These are phyloP conservation scores for Acorus calamus DNA, from an alignment of 106 monocot genomes.

Conservation along the genomic window DNA sequence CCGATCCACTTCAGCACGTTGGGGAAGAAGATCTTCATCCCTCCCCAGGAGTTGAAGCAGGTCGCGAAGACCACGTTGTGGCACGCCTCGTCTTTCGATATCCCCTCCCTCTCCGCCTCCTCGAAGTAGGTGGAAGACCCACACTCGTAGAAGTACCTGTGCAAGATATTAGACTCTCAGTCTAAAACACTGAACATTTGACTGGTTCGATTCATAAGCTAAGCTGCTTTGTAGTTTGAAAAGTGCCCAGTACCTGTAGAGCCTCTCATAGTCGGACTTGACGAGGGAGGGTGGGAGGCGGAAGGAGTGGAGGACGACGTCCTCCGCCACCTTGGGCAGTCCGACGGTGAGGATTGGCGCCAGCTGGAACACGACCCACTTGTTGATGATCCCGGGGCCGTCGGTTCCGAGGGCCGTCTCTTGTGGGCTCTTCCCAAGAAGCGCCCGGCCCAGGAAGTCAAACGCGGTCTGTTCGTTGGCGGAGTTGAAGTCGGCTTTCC, in stretches of 20 bases:
- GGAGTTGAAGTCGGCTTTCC: slow-evolving; percentile 60
- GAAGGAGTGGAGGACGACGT: slow-evolving; percentile 46
- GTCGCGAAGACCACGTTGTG: slow-evolving; percentile 77
- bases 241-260: slow-evolving; percentile 31
- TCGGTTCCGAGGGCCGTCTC: slow-evolving; percentile 41
- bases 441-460: slow-evolving; percentile 40
- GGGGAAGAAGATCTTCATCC: slow-evolving; percentile 77
- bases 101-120: slow-evolving; percentile 60
- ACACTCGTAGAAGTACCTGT: slow-evolving; percentile 47
- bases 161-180: no score
- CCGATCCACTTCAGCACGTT: slow-evolving; percentile 57
- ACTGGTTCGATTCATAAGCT: no score
- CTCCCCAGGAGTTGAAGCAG: slow-evolving; percentile 90
- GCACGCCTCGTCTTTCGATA: slow-evolving; percentile 66
- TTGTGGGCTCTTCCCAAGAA: slow-evolving; percentile 44
- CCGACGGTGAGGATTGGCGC: slow-evolving; percentile 64
- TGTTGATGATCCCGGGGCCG: slow-evolving; percentile 46
- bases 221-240: no score
- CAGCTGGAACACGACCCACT: slow-evolving; percentile 78
- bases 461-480: slow-evolving; percentile 63
- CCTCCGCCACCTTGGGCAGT: slow-evolving; percentile 52
- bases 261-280: slow-evolving; percentile 40
- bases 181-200: no score
- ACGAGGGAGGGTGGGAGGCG: slow-evolving; percentile 52
- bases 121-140: slow-evolving; percentile 13